These are phyloP conservation scores for Pyronema domesticum DNA, from an alignment of 495 filamentous ascomycete species.

Conservation along the genomic window DNA sequence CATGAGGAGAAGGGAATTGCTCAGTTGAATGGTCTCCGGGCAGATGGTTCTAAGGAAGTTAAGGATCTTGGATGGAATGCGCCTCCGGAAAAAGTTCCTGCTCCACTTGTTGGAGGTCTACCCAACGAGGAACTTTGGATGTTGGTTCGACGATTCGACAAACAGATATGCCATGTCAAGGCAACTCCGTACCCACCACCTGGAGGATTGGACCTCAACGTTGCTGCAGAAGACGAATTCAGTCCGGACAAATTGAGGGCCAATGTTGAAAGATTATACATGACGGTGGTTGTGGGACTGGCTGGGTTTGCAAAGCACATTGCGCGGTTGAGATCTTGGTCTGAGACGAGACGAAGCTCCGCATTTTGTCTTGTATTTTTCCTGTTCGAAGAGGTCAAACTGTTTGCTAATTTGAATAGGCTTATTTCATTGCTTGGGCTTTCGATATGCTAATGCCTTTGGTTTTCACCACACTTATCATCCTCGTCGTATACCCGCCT, in stretches of 20 bases:
- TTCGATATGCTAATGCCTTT: slow-evolving; percentile 56
- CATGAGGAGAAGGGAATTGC: slow-evolving; percentile 27
- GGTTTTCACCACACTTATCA: slow-evolving; percentile 37
- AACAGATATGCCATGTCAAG: slow-evolving; percentile 86
- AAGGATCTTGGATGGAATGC: slow-evolving; percentile 61
- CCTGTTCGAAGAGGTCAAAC: background rate
- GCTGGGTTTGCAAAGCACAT: slow-evolving; percentile 55
- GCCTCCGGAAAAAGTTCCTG: slow-evolving; percentile 36
- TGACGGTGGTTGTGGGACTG: slow-evolving; percentile 54
- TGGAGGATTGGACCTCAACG: slow-evolving; percentile 58
- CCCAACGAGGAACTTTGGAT: slow-evolving; percentile 76
- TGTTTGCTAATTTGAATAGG: slow-evolving; percentile 26
- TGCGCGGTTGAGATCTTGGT: slow-evolving; percentile 61
- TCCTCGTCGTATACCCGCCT: slow-evolving; percentile 48
- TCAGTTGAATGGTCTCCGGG: background rate
- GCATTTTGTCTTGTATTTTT: slow-evolving; percentile 42
- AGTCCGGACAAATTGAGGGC: slow-evolving; percentile 70
- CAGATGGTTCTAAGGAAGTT: slow-evolving; percentile 28
- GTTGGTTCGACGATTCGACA: slow-evolving; percentile 65
- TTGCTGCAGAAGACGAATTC: slow-evolving; percentile 67
- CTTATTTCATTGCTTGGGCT: slow-evolving; percentile 58
- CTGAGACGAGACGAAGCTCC: slow-evolving; percentile 49
- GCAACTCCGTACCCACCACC: slow-evolving; percentile 34
- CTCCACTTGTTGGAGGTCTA: slow-evolving; percentile 51
- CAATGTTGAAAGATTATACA: slow-evolving; percentile 71